phyloP scores from a whole-genome alignment of 2,329 filamentous ascomycete species.

The Cladophialophora chaetospira region DNA sequence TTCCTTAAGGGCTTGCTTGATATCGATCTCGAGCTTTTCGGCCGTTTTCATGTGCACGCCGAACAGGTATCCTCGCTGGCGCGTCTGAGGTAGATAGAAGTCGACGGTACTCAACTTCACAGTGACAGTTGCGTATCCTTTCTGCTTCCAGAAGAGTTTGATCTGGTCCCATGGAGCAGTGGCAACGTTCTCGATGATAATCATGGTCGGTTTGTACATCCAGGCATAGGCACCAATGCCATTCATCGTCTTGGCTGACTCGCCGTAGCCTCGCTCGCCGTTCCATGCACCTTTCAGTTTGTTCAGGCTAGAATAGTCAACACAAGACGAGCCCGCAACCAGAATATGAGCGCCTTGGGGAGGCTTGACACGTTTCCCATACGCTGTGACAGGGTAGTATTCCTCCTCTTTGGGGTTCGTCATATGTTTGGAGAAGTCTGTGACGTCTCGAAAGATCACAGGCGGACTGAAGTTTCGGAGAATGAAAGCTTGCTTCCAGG shows the following conservation, averaged over 20 bases:
- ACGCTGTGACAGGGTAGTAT: constrained; percentile 59
- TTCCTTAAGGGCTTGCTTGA: constrained; percentile 35
- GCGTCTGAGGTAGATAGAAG: constrained; percentile 73
- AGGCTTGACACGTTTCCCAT: constrained; percentile 60
- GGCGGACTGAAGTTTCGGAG: constrained; percentile 58
- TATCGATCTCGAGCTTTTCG: constrained; percentile 28
- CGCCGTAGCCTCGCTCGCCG: constrained; percentile 54
- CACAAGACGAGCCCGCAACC: constrained; percentile 73
- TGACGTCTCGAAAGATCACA: constrained; percentile 61
- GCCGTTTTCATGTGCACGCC: constrained; percentile 49
- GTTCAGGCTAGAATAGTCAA: constrained; percentile 72
- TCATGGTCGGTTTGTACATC: constrained; percentile 59
- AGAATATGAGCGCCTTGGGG: constrained; percentile 65
- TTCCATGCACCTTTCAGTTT: constrained; percentile 48
- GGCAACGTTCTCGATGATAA: constrained; percentile 73
- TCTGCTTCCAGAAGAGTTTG: constrained; percentile 46
- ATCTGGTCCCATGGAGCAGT: constrained; percentile 62
- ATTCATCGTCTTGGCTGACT: constrained; percentile 67
- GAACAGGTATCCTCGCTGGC: constrained; percentile 62
- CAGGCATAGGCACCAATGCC: constrained; percentile 61
- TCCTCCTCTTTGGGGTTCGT: constrained; percentile 37
- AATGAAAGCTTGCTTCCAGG: constrained; percentile 67
- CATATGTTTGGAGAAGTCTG: constrained; percentile 53
- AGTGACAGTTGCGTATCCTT: constrained; percentile 59
- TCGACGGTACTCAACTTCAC: constrained; percentile 66